Evolutionary conservation across 768 basidiomycete genomes (phyloP).

Genomic region (Lactarius hengduanensis): DNA sequence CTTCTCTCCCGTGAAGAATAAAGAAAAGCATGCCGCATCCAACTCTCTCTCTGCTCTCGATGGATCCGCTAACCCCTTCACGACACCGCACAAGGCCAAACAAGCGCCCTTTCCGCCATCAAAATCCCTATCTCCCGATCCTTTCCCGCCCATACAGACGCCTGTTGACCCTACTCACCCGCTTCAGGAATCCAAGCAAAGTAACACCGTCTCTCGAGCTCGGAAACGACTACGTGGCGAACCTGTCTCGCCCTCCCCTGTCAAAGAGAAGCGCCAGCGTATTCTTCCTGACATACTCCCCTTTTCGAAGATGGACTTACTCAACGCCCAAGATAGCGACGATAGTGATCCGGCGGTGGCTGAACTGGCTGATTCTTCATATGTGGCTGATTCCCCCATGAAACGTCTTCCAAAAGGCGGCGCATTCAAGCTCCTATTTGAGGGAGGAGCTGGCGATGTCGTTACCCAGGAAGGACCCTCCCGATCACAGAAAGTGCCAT

Average conservation of each 20-base stretch:
- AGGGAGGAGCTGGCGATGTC: conserved; percentile 42
- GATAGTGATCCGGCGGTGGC: conserved; percentile 38
- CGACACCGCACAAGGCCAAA: conserved; percentile 34
- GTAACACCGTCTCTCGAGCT: conserved; percentile 58
- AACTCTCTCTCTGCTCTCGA: conserved; percentile 35
- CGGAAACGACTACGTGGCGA: conserved; percentile 82
- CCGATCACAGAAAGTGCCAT: conserved; percentile 24
- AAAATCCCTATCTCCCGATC: conserved; percentile 41
- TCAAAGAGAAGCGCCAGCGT: conserved; percentile 71
- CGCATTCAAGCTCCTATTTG: conserved; percentile 67
- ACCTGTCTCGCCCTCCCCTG: conserved; percentile 79
- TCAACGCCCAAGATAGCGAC: conserved; percentile 32
- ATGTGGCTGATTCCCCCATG: conserved; percentile 70
- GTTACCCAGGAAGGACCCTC: conserved; percentile 16
- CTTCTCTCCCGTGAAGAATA: conserved; percentile 75
- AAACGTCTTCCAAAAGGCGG: conserved; percentile 57
- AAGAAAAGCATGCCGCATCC: conserved; percentile 35
- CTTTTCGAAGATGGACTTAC: conserved; percentile 38
- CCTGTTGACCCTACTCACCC: conserved; percentile 23
- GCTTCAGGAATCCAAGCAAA: conserved; percentile 19
- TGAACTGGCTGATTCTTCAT: conserved; percentile 43
- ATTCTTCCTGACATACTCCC: conserved; percentile 44
- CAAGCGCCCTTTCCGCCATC: conserved; percentile 28
- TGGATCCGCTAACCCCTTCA: conserved; percentile 47
- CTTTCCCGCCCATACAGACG: conserved; percentile 40